Percentiles rank a stretch among this genome's conserved stretches.
Evolutionary conservation across 202 grass and related monocot species (phyloP).

Genomic region (Cymbopogon flexuosus): DNA sequence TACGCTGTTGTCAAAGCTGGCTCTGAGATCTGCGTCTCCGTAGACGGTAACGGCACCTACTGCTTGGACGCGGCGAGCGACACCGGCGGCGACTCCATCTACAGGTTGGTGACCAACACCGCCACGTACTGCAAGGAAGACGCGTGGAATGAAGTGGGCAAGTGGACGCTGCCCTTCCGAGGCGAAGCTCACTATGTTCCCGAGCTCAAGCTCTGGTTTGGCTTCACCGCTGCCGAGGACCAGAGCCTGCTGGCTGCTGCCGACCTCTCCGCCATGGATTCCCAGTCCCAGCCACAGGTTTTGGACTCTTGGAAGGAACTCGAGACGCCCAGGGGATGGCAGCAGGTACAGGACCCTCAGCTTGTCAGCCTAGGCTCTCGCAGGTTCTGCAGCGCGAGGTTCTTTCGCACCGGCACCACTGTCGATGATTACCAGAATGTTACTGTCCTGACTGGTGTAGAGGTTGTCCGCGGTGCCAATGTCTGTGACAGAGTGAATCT

Average conservation of each 20-base stretch:
- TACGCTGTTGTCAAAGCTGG: background rate
- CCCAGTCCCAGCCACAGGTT: background rate
- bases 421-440: background rate
- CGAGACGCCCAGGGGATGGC: background rate
- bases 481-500: background rate
- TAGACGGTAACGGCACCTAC: background rate
- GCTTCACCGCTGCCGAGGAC: background rate
- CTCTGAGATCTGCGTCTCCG: background rate
- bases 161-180: background rate
- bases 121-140: too few relatives aligned
- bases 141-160: background rate
- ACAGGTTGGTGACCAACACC: too few relatives aligned
- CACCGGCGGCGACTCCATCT: background rate
- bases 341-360: background rate
- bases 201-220: constrained; percentile 9
- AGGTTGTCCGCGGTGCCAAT: background rate
- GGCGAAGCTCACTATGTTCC: background rate
- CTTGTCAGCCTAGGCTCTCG: background rate
- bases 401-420: background rate
- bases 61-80: background rate
- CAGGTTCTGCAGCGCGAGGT: background rate
- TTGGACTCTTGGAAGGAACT: background rate
- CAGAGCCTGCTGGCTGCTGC: background rate
- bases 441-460: background rate
- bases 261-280: background rate